phyloP scores from a whole-genome alignment of 768 basidiomycete species.

The Lanmaoa pseudosensibilis region DNA sequence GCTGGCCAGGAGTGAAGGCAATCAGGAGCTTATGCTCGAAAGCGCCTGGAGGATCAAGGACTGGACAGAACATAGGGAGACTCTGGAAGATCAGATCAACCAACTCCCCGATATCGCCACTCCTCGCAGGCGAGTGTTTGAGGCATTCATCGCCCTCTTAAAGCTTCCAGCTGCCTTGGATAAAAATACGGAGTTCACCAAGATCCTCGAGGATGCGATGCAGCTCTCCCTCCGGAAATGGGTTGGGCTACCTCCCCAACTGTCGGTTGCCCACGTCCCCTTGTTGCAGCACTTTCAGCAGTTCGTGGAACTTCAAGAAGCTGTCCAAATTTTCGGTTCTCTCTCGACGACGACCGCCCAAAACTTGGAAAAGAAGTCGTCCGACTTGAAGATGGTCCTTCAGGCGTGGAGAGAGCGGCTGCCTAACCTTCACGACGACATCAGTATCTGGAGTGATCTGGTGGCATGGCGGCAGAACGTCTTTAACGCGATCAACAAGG shows the following conservation, averaged over 20 bases:
- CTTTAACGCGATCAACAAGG: conserved; percentile 94
- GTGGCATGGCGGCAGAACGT: conserved; percentile 99
- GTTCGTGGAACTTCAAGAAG: conserved; percentile 96
- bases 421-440: conserved; percentile 95
- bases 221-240: conserved; percentile 96
- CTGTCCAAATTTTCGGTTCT: conserved; percentile 90
- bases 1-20: conserved; percentile 82
- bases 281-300: conserved; percentile 98
- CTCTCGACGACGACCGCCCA: conserved; percentile 80
- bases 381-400: conserved; percentile 93
- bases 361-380: conserved; percentile 93
- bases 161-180: conserved; percentile 80
- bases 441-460: conserved; percentile 98
- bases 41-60: conserved; percentile 94
- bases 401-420: conserved; percentile 97
- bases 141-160: conserved; percentile 88
- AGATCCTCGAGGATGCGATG: conserved; percentile 91
- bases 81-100: conserved; percentile 77
- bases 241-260: conserved; percentile 80
- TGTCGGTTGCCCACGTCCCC: conserved; percentile 92
- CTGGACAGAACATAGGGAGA: conserved; percentile 81
- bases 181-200: conserved; percentile 85
- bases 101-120: conserved; percentile 85
- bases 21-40: conserved; percentile 90
- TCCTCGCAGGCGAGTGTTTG: conserved; percentile 95